These are phyloP conservation scores for Whalleya microplaca DNA, from an alignment of 2,329 filamentous ascomycete species.

Conservation along the genomic window DNA sequence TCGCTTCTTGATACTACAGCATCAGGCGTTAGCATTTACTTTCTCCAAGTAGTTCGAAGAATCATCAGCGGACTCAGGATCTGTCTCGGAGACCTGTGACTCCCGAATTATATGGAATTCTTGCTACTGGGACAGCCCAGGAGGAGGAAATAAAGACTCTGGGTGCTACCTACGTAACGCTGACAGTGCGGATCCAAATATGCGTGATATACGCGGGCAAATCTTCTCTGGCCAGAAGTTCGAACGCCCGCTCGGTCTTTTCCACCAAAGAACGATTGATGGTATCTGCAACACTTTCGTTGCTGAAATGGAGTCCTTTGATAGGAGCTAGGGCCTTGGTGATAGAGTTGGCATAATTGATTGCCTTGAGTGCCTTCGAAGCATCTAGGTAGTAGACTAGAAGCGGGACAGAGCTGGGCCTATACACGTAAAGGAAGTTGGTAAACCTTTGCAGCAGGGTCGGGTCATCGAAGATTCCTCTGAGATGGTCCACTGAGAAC, in stretches of 20 bases:
- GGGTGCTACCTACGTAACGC: too few relatives aligned
- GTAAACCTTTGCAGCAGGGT: constrained; percentile 67
- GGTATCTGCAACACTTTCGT: constrained; percentile 53
- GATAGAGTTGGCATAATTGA: constrained; percentile 72
- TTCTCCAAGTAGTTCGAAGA: too few relatives aligned
- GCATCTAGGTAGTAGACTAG: constrained; percentile 75
- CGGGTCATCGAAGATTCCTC: constrained; percentile 67
- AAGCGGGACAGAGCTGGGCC: constrained; percentile 66
- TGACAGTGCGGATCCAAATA: constrained; percentile 71
- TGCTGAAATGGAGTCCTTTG: constrained; percentile 58
- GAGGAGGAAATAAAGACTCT: too few relatives aligned
- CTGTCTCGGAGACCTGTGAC: too few relatives aligned
- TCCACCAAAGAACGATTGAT: constrained; percentile 62
- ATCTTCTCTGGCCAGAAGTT: constrained; percentile 67
- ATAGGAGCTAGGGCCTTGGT: constrained; percentile 63
- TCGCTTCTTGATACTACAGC: constrained; percentile 66
- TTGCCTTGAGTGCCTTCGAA: constrained; percentile 70
- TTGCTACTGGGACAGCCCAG: too few relatives aligned
- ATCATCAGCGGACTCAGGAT: too few relatives aligned
- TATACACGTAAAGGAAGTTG: constrained; percentile 62
- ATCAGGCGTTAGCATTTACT: too few relatives aligned
- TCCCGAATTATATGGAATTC: too few relatives aligned
- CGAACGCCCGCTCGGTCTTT: constrained; percentile 67
- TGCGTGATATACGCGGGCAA: constrained; percentile 74
- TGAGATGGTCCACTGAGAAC: constrained; percentile 68